Evolutionary conservation across 2,329 filamentous ascomycete species (phyloP), one percentile per base, ranked within the genome.

Genomic region (Aspergillus alliaceus): DNA sequence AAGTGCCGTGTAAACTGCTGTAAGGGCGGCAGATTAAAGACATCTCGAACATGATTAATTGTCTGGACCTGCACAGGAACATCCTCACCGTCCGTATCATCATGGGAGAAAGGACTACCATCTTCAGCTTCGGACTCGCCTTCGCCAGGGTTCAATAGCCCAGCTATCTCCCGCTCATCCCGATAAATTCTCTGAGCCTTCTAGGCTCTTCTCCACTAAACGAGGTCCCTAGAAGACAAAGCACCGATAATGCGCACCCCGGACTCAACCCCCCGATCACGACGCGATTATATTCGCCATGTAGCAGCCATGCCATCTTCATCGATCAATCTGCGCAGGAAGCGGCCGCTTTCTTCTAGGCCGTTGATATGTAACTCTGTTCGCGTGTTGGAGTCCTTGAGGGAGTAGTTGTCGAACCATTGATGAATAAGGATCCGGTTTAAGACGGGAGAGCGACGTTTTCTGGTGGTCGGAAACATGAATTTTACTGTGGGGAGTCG

Each of bases 201-300:
- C 42, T 54, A 6, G 27, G 12, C 3, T 48, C 29, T 9, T 20
- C 44, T 4, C 22, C 32, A 2, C 60, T 59, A 49, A 29, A 7
- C 63, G 64, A 8, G 68, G 69, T n/a, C 76, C 73, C 71, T 2
- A 85, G 64, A 20, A 82, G 63, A 2, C 75, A 61, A 20, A 77
- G 70, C 9, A 84, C 60, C 0, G 72, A 70, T 63, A 78, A 76
- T 1, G 81, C 82, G 61, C 79, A 83, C 0, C 82, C 82, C 59
- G 84, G 80, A 62, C 82, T 83, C n/a, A 84, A 58, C 0, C 82
- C 81, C 15, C 80, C 80, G 1, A 85, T 58, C 6, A 84, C 67
- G 14, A 84, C 69, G 50, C 80, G 81, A 20, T 60, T 32, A 52
- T 70, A 29, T 48, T 67, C 53, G 55, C 67, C 46, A 8, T 31